Conservation (phyloP, 2,329 filamentous ascomycete genomes). For the Xylaria multiplex region DNA sequence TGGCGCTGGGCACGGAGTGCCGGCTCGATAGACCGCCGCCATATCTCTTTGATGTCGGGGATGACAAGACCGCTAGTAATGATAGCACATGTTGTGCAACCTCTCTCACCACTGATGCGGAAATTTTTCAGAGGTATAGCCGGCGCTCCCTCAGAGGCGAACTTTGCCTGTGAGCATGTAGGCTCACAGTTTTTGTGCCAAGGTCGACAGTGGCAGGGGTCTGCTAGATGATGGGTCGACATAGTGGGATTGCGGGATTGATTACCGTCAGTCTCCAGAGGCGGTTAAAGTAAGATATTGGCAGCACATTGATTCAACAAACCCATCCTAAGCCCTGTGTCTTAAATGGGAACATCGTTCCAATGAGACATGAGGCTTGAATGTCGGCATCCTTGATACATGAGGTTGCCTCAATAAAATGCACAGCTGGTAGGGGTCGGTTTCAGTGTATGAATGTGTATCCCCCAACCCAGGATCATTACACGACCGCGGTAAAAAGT, state of each 20-base stretch:
- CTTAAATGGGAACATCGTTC: background rate
- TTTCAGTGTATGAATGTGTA: background rate
- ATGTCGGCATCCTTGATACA: background rate
- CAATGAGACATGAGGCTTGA: background rate
- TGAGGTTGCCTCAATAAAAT: background rate
- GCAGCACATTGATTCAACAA: background rate
- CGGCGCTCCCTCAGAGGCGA: background rate
- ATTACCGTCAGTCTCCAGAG: no score
- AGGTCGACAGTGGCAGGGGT: constrained; percentile 3
- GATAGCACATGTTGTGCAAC: constrained; percentile 23
- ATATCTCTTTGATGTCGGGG: constrained; percentile 15
- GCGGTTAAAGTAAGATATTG: background rate
- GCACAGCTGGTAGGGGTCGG: background rate
- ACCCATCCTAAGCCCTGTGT: background rate
- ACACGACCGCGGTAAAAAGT: no score
- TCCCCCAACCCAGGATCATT: no score
- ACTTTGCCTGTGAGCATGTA: constrained; percentile 11
- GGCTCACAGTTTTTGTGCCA: constrained; percentile 10
- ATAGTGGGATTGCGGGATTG: background rate
- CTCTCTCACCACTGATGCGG: constrained; percentile 1
- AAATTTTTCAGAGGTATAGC: background rate
- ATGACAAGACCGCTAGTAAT: constrained; percentile 8
- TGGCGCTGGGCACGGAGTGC: background rate
- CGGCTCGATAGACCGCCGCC: constrained; percentile 16
- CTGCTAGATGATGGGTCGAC: background rate